phyloP scores from a whole-genome alignment of 1,284 basidiomycete species.

The Marasmius sp. region DNA sequence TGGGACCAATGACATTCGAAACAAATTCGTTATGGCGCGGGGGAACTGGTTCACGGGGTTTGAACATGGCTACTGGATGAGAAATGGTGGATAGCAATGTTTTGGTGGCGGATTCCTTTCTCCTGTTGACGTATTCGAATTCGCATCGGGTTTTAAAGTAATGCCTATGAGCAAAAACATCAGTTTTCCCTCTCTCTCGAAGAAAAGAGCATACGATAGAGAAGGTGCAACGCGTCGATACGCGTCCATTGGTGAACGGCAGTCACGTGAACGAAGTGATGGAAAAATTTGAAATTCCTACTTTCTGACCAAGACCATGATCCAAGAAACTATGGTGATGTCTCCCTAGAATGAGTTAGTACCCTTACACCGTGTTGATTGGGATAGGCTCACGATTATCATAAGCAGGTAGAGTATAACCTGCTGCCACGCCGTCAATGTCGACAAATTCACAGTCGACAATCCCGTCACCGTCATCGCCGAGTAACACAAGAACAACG shows the following conservation, averaged over 20 bases:
- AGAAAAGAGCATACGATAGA: no score
- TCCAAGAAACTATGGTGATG: constrained; percentile 47
- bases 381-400: constrained; percentile 39
- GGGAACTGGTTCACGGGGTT: constrained; percentile 9
- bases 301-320: constrained; percentile 58
- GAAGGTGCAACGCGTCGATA: no score
- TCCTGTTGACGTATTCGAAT: constrained; percentile 29
- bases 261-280: no score
- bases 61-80: constrained; percentile 25
- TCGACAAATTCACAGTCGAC: constrained; percentile 51
- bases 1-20: constrained; percentile 8
- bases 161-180: constrained; percentile 28
- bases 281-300: constrained; percentile 26
- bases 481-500: constrained; percentile 63
- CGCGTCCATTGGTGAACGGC: no score
- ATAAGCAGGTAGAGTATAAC: constrained; percentile 55
- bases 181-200: background rate
- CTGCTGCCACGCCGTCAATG: constrained; percentile 57
- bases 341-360: constrained; percentile 29
- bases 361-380: background rate
- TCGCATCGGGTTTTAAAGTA: constrained; percentile 49
- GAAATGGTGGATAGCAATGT: constrained; percentile 34
- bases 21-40: background rate
- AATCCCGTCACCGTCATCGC: constrained; percentile 65
- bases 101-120: constrained; percentile 7